phyloP scores from a whole-genome alignment of 1,284 basidiomycete genomes.

The Trichosporon coremiiforme region DNA sequence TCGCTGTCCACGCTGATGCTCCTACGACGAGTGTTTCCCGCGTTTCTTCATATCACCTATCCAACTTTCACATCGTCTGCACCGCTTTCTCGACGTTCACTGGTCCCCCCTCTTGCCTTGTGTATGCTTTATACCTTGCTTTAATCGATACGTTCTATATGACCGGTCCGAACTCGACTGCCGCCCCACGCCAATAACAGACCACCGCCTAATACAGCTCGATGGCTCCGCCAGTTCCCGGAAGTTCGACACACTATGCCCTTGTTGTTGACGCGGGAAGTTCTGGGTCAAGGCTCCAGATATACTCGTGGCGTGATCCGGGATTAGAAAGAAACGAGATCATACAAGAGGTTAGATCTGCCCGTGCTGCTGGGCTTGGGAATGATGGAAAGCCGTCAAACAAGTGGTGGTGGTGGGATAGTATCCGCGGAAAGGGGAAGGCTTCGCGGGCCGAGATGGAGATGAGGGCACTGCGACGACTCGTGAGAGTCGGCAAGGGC shows the following conservation, averaged over 20 bases:
- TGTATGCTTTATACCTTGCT: slow-evolving; percentile 15
- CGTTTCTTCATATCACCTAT: not conserved
- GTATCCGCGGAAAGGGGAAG: slow-evolving; percentile 44
- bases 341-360: slow-evolving; percentile 67
- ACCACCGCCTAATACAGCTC: slow-evolving; percentile 7
- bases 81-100: too few relatives aligned
- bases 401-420: slow-evolving; percentile 48
- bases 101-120: not conserved
- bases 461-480: slow-evolving; percentile 49
- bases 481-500: slow-evolving; percentile 91
- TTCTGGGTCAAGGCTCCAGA: slow-evolving; percentile 91
- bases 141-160: not conserved
- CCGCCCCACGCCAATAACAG: not conserved
- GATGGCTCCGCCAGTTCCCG: slow-evolving; percentile 52
- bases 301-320: slow-evolving; percentile 95
- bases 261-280: slow-evolving; percentile 98
- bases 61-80: not conserved
- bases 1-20: slow-evolving; percentile 3
- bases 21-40: not conserved
- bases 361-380: slow-evolving; percentile 68
- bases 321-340: slow-evolving; percentile 60
- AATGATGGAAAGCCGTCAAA: slow-evolving; percentile 4
- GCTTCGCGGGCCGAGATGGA: slow-evolving; percentile 49
- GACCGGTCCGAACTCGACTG: not conserved
- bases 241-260: slow-evolving; percentile 77